Conservation (phyloP, 768 basidiomycete genomes). For the Hygrocybe punicea region DNA sequence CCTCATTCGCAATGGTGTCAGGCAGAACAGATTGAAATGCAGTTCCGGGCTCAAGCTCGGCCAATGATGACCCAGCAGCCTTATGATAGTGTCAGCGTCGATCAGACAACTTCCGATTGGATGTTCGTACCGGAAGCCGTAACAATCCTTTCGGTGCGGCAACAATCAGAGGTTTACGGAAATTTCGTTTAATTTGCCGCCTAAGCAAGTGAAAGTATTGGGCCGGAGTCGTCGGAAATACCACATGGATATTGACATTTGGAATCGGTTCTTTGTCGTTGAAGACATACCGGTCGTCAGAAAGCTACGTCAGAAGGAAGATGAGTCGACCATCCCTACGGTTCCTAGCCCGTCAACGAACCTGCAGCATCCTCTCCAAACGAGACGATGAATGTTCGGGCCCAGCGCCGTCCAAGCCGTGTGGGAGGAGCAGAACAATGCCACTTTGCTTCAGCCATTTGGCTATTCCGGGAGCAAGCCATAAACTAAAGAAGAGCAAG, state of each 20-base stretch:
- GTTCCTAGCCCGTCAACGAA: conserved; percentile 21
- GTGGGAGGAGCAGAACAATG: conserved; percentile 79
- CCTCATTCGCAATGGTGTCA: conserved; percentile 42
- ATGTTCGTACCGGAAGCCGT: conserved; percentile 59
- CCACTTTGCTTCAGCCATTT: conserved; percentile 95
- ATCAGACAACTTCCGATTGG: background rate
- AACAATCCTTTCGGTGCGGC: conserved; percentile 83
- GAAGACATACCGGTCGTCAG: conserved; percentile 60
- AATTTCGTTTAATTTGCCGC: conserved; percentile 80
- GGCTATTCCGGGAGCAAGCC: conserved; percentile 41
- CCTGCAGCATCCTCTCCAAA: conserved; percentile 89
- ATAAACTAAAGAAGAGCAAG: background rate
- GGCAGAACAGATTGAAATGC: conserved; percentile 66
- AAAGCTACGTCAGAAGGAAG: conserved; percentile 48
- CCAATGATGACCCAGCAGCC: conserved; percentile 69
- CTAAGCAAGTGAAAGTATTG: conserved; percentile 94
- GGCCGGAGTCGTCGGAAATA: conserved; percentile 83
- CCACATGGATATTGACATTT: conserved; percentile 81
- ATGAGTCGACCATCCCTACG: background rate
- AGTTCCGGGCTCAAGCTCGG: conserved; percentile 57
- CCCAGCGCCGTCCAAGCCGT: conserved; percentile 89
- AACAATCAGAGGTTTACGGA: conserved; percentile 81
- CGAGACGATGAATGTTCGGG: conserved; percentile 91
- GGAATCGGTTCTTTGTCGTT: conserved; percentile 27
- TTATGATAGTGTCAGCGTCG: conserved; percentile 26